Evolutionary conservation across 2,329 filamentous ascomycete genomes (phyloP), one percentile per base, ranked within the genome.

Genomic region (Pezicula radicicola): DNA sequence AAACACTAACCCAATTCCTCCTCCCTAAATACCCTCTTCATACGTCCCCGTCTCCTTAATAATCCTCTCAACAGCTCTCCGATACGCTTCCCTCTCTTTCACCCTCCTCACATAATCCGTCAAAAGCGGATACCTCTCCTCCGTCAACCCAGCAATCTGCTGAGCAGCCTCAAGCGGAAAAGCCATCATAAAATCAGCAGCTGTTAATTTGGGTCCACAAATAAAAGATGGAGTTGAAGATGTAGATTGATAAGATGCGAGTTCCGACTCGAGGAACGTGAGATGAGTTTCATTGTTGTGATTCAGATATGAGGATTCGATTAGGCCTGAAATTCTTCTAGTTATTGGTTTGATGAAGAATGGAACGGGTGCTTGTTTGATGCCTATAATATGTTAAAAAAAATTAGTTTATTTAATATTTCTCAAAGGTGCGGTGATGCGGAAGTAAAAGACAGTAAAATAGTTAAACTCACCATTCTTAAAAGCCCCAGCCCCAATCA

Each of bases 341-440:
- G 81, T 81, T 53, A 88, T 72, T 3, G 83, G 83, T 58, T 79
- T 83, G 63, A 87, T 69, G 72, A 88, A 86, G 74, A 87, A 88
- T 0, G 83, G 83, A 0, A 83, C 75, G 0, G 79, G 75, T 0
- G 77, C 72, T 19, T 71, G 71, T 53, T 72, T 69, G 54, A 82
- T 71, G 80, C 78, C 69, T 75, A 66, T 13, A n/a, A n/a, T n/a
- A n/a, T n/a, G n/a, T n/a, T n/a, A n/a, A n/a, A n/a, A n/a, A n/a
- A n/a, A n/a, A n/a, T 8, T 19, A n/a, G 37, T 13, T 13, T 16
- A 2, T 19, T 3, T n/a, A 16, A 19, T 9, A 8, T 40, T n/a
- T n/a, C 37, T 40, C 3, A 3, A 7, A 40, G 7, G n/a, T 16
- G 37, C 37, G 12, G 37, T 16, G 13, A 40, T 21, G 37, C 8